Conservation (phyloP, 257 asterid genomes). For the Solanum clarkiae region DNA sequence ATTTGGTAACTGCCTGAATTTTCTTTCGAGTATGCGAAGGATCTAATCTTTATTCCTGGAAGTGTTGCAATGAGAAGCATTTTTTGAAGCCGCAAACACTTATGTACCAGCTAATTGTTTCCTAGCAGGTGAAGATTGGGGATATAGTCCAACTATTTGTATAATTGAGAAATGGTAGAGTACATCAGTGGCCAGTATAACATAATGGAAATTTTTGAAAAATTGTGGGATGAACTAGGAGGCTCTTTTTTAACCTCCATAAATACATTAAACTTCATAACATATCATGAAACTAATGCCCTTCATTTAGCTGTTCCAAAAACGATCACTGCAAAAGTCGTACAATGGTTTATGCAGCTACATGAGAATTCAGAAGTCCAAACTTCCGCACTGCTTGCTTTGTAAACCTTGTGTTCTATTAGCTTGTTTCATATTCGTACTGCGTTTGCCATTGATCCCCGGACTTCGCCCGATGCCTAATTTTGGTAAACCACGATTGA, state of each 20-base stretch:
- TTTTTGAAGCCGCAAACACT: not conserved
- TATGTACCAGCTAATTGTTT: no score
- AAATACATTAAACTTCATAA: not conserved
- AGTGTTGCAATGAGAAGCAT: not conserved
- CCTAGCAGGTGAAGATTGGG: not conserved
- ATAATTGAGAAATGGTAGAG: not conserved
- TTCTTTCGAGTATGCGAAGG: not conserved
- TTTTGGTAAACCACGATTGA: constrained; percentile 90
- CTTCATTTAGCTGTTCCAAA: not conserved
- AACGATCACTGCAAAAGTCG: not conserved
- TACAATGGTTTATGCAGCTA: not conserved
- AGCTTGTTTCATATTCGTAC: constrained; percentile 15
- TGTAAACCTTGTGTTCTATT: constrained; percentile 36
- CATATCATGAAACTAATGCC: not conserved
- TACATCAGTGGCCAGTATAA: not conserved
- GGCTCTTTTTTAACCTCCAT: not conserved
- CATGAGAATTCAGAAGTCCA: constrained; percentile 40
- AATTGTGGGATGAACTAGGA: not conserved
- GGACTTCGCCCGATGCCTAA: constrained; percentile 73
- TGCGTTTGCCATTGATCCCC: constrained; percentile 25
- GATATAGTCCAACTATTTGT: no score
- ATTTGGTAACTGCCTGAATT: not conserved
- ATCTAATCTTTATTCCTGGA: not conserved
- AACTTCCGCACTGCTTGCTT: constrained; percentile 66
- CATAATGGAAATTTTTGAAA: not conserved